Conservation (phyloP, 2,329 filamentous ascomycete species). For the Clonostachys chloroleuca region DNA sequence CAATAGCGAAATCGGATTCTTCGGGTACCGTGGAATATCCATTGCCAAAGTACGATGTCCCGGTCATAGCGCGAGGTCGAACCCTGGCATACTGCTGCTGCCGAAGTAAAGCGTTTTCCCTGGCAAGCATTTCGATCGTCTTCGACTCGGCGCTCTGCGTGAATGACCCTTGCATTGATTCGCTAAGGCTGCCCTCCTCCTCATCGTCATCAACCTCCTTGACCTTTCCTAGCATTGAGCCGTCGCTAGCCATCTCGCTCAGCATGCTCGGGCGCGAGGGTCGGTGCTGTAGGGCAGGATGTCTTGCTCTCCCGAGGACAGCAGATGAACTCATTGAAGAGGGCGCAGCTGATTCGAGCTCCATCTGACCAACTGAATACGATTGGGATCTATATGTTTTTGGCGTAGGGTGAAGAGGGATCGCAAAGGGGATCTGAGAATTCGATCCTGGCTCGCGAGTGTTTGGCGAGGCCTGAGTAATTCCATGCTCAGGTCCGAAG, state of each 20-base stretch:
- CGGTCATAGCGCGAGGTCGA: constrained; percentile 54
- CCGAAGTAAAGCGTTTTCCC: constrained; percentile 59
- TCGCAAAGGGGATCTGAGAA: constrained; percentile 76
- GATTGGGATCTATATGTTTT: constrained; percentile 96
- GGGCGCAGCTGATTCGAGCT: constrained; percentile 51
- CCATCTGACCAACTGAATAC: constrained; percentile 89
- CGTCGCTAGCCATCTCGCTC: constrained; percentile 65
- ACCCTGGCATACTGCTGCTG: constrained; percentile 47
- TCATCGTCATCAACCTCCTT: constrained; percentile 66
- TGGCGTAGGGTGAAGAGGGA: constrained; percentile 82
- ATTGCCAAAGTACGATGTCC: constrained; percentile 46
- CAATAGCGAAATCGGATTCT: constrained; percentile 68
- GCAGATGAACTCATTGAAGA: constrained; percentile 36
- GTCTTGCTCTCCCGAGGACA: constrained; percentile 48
- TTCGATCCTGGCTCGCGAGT: constrained; percentile 50
- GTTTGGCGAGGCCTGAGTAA: constrained; percentile 44
- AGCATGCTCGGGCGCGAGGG: constrained; percentile 76
- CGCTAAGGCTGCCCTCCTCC: constrained; percentile 47
- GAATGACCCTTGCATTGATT: constrained; percentile 39
- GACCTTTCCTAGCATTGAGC: constrained; percentile 60
- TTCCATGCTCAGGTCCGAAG: constrained; percentile 37
- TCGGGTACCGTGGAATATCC: constrained; percentile 57
- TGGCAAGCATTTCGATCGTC: constrained; percentile 57
- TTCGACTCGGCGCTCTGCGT: constrained; percentile 55
- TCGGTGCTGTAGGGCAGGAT: constrained; percentile 72